phyloP scores from a whole-genome alignment of 306 rosid species.

The Nissolia schottii region DNA sequence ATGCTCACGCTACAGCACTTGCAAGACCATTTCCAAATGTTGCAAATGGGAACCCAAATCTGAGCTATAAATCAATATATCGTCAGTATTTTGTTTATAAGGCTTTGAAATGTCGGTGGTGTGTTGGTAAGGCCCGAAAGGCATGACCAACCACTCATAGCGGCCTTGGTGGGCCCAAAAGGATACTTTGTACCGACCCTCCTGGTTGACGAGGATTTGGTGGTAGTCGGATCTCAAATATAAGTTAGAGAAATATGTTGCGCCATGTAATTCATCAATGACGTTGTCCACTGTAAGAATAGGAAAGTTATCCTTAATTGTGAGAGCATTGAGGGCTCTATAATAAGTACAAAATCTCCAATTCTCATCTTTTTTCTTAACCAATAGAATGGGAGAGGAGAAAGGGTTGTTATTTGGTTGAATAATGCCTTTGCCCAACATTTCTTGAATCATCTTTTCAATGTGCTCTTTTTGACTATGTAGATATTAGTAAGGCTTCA shows the following conservation, averaged over 20 bases:
- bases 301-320: not conserved
- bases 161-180: not conserved
- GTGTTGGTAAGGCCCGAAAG: not conserved
- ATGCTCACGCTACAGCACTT: too few species aligned
- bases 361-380: not conserved
- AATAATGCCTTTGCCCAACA: not conserved
- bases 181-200: not conserved
- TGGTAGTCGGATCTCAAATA: not conserved
- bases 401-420: not conserved
- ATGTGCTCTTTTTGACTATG: not conserved
- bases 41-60: too few species aligned
- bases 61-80: too few species aligned
- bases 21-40: too few species aligned
- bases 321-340: not conserved
- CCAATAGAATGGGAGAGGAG: not conserved
- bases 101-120: not conserved
- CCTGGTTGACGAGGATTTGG: not conserved
- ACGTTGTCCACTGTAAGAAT: not conserved
- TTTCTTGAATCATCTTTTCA: not conserved
- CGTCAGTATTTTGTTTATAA: too few species aligned
- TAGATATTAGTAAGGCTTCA: not conserved
- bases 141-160: not conserved
- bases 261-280: not conserved
- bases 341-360: not conserved
- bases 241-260: not conserved